Conservation (phyloP, 257 asterid genomes). For the Avicennia marina region DNA sequence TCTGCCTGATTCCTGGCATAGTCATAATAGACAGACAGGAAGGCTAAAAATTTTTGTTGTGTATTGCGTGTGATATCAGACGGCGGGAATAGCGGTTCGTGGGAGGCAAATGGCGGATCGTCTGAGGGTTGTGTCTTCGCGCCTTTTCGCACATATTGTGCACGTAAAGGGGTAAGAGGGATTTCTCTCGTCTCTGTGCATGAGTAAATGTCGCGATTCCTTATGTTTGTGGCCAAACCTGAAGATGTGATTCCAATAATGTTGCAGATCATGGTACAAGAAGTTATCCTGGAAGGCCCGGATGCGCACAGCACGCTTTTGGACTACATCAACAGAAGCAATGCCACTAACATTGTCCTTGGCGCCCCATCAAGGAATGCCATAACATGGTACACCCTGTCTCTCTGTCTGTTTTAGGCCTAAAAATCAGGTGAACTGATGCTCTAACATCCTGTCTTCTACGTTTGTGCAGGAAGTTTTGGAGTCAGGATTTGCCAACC, state of each 20-base stretch:
- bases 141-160: conserved; percentile 46
- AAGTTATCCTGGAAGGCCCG: conserved; percentile 43
- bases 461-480: conserved; percentile 38
- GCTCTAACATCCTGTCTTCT: not conserved
- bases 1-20: no score
- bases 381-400: conserved; percentile 13
- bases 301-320: conserved; percentile 49
- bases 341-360: conserved; percentile 51
- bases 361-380: conserved; percentile 33
- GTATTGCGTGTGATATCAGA: no score
- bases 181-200: no score
- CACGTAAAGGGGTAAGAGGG: conserved; percentile 53
- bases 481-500: conserved; percentile 59
- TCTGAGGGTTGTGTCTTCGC: conserved; percentile 32
- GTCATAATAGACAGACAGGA: no score
- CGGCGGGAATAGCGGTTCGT: no score
- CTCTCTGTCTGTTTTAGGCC: not conserved
- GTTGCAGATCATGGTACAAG: conserved; percentile 45
- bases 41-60: no score
- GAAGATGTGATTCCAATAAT: not conserved
- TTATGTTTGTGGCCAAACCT: no score
- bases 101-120: not conserved
- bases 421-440: not conserved
- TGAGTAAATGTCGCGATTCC: no score
- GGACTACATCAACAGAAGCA: conserved; percentile 44